Conservation (phyloP, 371 early-diverging fungal genomes). For the Aphelidium insulamus region DNA sequence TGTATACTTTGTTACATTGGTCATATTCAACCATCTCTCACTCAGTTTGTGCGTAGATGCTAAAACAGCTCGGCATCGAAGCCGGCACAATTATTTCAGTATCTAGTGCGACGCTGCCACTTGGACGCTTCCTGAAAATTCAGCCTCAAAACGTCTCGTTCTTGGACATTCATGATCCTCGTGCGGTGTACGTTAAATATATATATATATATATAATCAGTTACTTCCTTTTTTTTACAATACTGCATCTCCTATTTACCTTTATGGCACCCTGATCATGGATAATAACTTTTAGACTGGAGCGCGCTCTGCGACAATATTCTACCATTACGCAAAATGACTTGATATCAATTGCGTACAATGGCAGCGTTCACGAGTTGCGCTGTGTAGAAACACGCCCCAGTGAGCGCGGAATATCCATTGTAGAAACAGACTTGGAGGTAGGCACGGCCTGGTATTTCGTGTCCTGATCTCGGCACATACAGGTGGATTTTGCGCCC, state of each 20-base stretch:
- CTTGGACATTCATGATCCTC: slow-evolving; percentile 92
- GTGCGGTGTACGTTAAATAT: slow-evolving; percentile 48
- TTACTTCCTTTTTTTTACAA: neutral
- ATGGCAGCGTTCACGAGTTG: slow-evolving; percentile 68
- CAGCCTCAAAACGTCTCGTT: slow-evolving; percentile 96
- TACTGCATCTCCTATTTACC: no score
- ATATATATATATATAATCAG: neutral
- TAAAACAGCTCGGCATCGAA: slow-evolving; percentile 57
- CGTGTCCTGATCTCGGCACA: neutral
- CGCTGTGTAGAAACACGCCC: slow-evolving; percentile 84
- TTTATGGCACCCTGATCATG: slow-evolving; percentile 1
- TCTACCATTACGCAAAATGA: slow-evolving; percentile 86
- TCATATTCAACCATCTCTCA: neutral
- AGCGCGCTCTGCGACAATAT: slow-evolving; percentile 86
- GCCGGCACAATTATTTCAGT: slow-evolving; percentile 59
- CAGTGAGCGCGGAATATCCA: slow-evolving; percentile 50
- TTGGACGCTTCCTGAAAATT: slow-evolving; percentile 85
- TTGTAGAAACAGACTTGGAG: slow-evolving; percentile 96
- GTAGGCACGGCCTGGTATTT: slow-evolving; percentile 11
- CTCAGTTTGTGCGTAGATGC: slow-evolving; percentile 41
- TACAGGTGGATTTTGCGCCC: slow-evolving; percentile 84
- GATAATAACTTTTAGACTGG: slow-evolving; percentile 30
- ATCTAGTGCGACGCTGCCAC: slow-evolving; percentile 50
- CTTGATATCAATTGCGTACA: slow-evolving; percentile 79
- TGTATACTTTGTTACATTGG: neutral